Conservation (phyloP, 1,284 basidiomycete genomes). For the Cystobasidium pallidum region DNA sequence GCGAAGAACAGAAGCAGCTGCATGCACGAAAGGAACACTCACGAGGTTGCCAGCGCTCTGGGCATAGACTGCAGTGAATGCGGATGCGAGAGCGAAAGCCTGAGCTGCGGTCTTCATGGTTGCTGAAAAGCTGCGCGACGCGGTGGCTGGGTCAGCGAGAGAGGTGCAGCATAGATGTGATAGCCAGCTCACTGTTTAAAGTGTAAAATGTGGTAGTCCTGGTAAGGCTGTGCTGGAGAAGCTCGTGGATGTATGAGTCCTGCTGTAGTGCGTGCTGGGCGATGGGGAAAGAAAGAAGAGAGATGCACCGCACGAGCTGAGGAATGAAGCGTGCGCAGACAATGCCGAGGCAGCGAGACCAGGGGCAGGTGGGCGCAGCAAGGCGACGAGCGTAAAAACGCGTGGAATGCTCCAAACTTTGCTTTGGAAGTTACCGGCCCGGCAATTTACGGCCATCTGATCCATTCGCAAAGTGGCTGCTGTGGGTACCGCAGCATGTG, state of each 20-base stretch:
- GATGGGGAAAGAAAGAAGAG: slow-evolving; percentile 16
- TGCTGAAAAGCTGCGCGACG: slow-evolving; percentile 17
- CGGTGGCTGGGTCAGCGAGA: slow-evolving; percentile 6
- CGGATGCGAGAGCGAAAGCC: slow-evolving; percentile 25
- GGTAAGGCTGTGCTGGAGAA: slow-evolving; percentile 13
- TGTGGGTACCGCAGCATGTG: background rate
- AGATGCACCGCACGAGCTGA: background rate
- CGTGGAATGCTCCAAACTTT: slow-evolving; percentile 16
- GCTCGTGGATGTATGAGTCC: slow-evolving; percentile 7
- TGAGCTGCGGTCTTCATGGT: slow-evolving; percentile 37
- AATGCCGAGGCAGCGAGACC: background rate
- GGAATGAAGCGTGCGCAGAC: slow-evolving; percentile 11
- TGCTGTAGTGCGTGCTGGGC: background rate
- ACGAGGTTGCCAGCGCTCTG: slow-evolving; percentile 42
- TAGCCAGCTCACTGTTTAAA: background rate
- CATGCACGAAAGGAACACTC: slow-evolving; percentile 22
- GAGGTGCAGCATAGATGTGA: background rate
- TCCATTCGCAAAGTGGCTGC: background rate
- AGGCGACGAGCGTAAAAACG: slow-evolving; percentile 1
- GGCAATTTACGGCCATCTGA: background rate
- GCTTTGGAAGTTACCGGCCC: background rate
- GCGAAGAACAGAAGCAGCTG: background rate
- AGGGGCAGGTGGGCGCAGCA: background rate
- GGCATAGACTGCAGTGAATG: slow-evolving; percentile 40
- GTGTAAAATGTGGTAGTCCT: background rate